These are phyloP conservation scores for Eutrema japonicum DNA, from an alignment of 345 rosid genomes.

Conservation along the genomic window DNA sequence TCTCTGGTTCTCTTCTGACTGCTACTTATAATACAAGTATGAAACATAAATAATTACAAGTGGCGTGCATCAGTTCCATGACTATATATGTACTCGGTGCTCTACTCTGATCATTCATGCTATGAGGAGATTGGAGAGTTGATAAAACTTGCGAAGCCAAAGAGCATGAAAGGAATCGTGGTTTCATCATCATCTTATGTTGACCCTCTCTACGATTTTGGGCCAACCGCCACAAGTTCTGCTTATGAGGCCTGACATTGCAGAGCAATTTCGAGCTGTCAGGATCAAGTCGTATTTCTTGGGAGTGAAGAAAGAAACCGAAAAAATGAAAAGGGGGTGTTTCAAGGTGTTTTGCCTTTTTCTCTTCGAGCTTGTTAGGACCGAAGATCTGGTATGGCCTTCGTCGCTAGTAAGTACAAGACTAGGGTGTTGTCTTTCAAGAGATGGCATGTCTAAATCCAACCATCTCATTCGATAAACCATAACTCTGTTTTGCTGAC, in stretches of 20 bases:
- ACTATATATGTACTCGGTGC: slow-evolving; percentile 57
- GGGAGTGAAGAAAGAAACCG: slow-evolving; percentile 37
- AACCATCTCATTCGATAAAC: background rate
- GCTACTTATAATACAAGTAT: slow-evolving; percentile 18
- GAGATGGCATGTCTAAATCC: background rate
- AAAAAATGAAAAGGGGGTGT: slow-evolving; percentile 27
- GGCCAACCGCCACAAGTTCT: slow-evolving; percentile 45
- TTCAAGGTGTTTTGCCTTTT: slow-evolving; percentile 47
- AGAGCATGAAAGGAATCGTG: slow-evolving; percentile 68
- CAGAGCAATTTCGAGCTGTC: slow-evolving; percentile 21
- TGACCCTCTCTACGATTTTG: slow-evolving; percentile 71
- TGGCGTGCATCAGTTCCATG: slow-evolving; percentile 52
- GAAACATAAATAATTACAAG: slow-evolving; percentile 18
- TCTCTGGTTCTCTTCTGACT: slow-evolving; percentile 50
- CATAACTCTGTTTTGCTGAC: slow-evolving; percentile 16
- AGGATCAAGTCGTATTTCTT: slow-evolving; percentile 33
- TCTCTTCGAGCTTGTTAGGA: slow-evolving; percentile 87
- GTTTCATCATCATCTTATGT: slow-evolving; percentile 64
- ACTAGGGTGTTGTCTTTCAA: too few species aligned
- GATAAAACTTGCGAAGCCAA: slow-evolving; percentile 64
- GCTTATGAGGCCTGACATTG: slow-evolving; percentile 30
- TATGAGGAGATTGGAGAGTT: slow-evolving; percentile 68
- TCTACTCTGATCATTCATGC: slow-evolving; percentile 81
- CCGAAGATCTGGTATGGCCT: slow-evolving; percentile 71
- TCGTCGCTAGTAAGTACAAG: slow-evolving; percentile 53